Evolutionary conservation across 257 asterid genomes (phyloP), one percentile per base, ranked within the genome.

Genomic region (Verbascum thapsus): DNA sequence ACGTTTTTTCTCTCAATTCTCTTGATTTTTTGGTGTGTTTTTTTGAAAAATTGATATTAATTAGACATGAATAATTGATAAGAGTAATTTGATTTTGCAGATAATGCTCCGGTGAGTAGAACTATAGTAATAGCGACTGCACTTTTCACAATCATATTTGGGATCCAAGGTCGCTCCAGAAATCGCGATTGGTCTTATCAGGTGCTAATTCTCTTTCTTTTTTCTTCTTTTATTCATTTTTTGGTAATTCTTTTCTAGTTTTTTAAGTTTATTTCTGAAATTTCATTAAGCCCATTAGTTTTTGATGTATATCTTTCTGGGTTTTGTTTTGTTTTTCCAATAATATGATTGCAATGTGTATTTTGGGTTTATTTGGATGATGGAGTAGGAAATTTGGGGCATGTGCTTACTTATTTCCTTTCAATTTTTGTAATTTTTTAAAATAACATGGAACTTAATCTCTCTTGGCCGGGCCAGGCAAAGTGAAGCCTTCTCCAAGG

Each of bases 21-120:
- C 6, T 12, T 23, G 40, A 42, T 64, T n/a, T 20, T 57, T 39
- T 11, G 43, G 15, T 47, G 61, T 61, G n/a, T n/a, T n/a, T n/a
- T n/a, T 30, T 34, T 47, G 7, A 56, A 53, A 16, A 59, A 26
- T 37, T 18, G 20, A n/a, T 8, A 5, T 26, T 26, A 18, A 8
- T 10, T 40, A 32, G 32, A 7, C 26, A 6, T 18, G 12, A 43
- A 26, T 57, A 34, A 16, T 61, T 66, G 8, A 35, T 26, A 5
- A 26, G 32, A 26, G 5, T 26, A 26, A 26, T 26, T 26, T 26
- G 32, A 26, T 26, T 26, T 26, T 26, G 32, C 74, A 94, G 99
- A 78, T 67, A 94, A 90, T 77, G 95, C 99, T 42, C 98, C 98
- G 70, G 87, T 90, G 37, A 81, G 96, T 8, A 85, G 89, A 74